Conservation (phyloP, 306 rosid genomes). For the Trifolium repens region DNA sequence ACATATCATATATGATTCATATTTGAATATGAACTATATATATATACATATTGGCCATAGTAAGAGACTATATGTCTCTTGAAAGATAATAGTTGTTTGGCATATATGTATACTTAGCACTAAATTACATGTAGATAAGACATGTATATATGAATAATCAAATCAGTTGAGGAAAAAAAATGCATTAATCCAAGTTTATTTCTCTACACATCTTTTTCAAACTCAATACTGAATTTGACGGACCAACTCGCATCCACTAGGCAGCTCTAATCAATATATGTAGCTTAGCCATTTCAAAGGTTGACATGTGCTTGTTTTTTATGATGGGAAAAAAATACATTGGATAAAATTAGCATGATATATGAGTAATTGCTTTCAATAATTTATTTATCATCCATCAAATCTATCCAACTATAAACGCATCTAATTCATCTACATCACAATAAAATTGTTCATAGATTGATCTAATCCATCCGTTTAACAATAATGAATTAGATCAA, state of each 20-base stretch:
- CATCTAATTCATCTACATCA: background rate
- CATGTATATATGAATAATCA: constrained; percentile 12
- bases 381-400: background rate
- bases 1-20: too few relatives aligned
- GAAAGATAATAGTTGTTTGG: background rate
- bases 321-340: background rate
- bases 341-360: background rate
- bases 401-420: too few relatives aligned
- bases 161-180: constrained; percentile 1
- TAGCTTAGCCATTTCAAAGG: constrained; percentile 35
- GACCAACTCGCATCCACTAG: constrained; percentile 38
- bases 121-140: constrained; percentile 3
- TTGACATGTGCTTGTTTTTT: background rate
- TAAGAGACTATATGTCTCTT: background rate
- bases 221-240: constrained; percentile 42
- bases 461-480: too few relatives aligned
- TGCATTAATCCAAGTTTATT: constrained; percentile 40
- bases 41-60: background rate
- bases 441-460: background rate
- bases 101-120: background rate
- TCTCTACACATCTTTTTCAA: constrained; percentile 37
- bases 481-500: background rate
- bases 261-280: constrained; percentile 24
- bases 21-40: too few relatives aligned
- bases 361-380: background rate